phyloP scores from a whole-genome alignment of 2,329 filamentous ascomycete genomes.

The Dendryphion nanum region DNA sequence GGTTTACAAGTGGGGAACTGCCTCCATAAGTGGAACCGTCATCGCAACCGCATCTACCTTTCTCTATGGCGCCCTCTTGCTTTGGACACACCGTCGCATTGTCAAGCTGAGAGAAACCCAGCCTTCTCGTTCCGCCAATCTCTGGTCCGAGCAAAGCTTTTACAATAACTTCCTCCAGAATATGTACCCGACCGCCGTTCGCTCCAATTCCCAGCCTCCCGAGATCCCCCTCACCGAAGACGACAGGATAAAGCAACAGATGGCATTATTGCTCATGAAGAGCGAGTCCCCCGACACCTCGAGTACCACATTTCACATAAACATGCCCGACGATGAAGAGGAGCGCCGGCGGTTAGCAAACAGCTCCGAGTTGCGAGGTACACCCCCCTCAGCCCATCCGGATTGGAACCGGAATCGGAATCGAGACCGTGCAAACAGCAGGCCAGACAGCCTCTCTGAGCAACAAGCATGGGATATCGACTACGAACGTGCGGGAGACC shows the following conservation, averaged over 20 bases:
- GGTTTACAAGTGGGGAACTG: conserved; percentile 45
- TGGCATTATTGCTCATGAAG: conserved; percentile 47
- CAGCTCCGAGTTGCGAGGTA: conserved; percentile 32
- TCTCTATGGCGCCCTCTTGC: conserved; percentile 42
- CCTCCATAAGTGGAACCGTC: conserved; percentile 45
- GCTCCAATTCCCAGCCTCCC: conserved; percentile 24
- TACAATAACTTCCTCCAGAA: conserved; percentile 48
- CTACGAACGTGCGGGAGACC: conserved; percentile 26
- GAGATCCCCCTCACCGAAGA: conserved; percentile 43
- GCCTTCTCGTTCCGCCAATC: conserved; percentile 17
- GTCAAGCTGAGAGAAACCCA: conserved; percentile 24
- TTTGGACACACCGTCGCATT: conserved; percentile 44
- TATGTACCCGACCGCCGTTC: conserved; percentile 44
- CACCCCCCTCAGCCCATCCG: conserved; percentile 19
- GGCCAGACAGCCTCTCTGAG: conserved; percentile 28
- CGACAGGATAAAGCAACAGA: conserved; percentile 51
- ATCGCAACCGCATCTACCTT: conserved; percentile 39
- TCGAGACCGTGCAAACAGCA: conserved; percentile 22
- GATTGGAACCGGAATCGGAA: conserved; percentile 18
- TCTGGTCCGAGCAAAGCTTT: conserved; percentile 39
- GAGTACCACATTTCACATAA: conserved; percentile 45
- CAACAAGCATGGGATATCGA: conserved; percentile 26
- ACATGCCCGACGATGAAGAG: conserved; percentile 35
- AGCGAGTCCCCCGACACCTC: conserved; percentile 34
- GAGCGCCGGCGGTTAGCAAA: conserved; percentile 21